phyloP scores from a whole-genome alignment of 768 basidiomycete species.

The Psilocybe sp. region DNA sequence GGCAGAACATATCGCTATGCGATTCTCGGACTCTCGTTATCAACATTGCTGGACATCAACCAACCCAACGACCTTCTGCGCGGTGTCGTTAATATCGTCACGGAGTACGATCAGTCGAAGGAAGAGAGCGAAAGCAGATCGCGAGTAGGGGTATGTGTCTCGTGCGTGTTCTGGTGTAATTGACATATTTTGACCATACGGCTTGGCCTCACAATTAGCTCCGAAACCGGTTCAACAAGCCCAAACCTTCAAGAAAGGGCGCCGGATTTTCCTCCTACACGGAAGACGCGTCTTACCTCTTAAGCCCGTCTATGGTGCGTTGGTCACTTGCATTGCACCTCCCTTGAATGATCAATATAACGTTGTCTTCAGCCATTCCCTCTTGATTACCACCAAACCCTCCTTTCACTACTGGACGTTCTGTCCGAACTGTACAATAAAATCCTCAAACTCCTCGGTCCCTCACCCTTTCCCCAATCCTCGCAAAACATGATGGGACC shows the following conservation, averaged over 20 bases:
- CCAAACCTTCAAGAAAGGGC: slow-evolving; percentile 52
- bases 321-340: neutral
- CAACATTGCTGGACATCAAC: slow-evolving; percentile 76
- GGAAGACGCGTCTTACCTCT: slow-evolving; percentile 71
- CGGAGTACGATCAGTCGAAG: slow-evolving; percentile 77
- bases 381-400: slow-evolving; percentile 85
- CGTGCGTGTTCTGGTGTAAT: neutral
- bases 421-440: slow-evolving; percentile 89
- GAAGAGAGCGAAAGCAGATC: slow-evolving; percentile 66
- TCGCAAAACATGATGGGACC: slow-evolving; percentile 76
- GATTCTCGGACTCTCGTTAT: slow-evolving; percentile 83
- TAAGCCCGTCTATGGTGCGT: slow-evolving; percentile 72
- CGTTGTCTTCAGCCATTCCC: slow-evolving; percentile 66
- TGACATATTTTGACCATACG: neutral
- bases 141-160: slow-evolving; percentile 54
- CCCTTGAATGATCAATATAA: neutral
- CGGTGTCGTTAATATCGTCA: slow-evolving; percentile 65
- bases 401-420: slow-evolving; percentile 85
- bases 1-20: slow-evolving; percentile 78
- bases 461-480: slow-evolving; percentile 68
- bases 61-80: slow-evolving; percentile 80
- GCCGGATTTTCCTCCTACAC: slow-evolving; percentile 62
- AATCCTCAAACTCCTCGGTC: slow-evolving; percentile 78
- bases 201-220: slow-evolving; percentile 26
- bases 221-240: slow-evolving; percentile 55